Evolutionary conservation across 306 rosid species (phyloP), one percentile per base, ranked within the genome.

Genomic region (Lablab purpureus): DNA sequence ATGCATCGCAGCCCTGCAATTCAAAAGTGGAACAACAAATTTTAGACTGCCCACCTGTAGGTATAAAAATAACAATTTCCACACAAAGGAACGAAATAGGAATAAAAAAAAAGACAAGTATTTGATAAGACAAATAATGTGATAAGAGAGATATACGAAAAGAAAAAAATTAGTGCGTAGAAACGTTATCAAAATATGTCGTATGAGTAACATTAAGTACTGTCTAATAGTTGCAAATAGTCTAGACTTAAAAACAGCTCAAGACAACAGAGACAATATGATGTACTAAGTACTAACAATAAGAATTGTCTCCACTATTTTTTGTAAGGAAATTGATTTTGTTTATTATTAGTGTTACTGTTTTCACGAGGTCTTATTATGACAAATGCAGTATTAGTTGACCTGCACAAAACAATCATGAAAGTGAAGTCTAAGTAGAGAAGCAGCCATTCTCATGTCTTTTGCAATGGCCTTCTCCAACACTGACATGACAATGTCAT

Each of bases 381-480:
- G 49, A 67, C 34, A 45, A 43, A 12, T 56, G 67, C 25, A 22
- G 47, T 21, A 19, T 51, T 47, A 50, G 13, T n/a, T 12, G 1
- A 93, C 98, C 93, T 88, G 97, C 25, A 85, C 98, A 32, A 91
- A 93, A 76, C 98, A 93, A 62, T 91, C 97, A 14, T 93, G 98
- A 60, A 93, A 88, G 74, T 93, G 98, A 70, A 91, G 97, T 71
- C 98, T 82, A 32, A 93, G 94, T 34, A 93, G 83, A 83, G 94
- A 91, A 58, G 98, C 98, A 71, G 97, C 93, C 59, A 83, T 79
- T 74, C 94, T 80, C 9, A 89, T 91, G 23, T 91, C 85, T 56
- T 70, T 75, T 4, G 90, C 72, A 67, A 93, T 83, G 85, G 93
- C 92, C 62, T 79, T 82, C 83, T 85, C 89, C 84, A 93, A 80